Conservation (phyloP, 176 grass and related monocot genomes). For the Cenchrus fungigraminus region DNA sequence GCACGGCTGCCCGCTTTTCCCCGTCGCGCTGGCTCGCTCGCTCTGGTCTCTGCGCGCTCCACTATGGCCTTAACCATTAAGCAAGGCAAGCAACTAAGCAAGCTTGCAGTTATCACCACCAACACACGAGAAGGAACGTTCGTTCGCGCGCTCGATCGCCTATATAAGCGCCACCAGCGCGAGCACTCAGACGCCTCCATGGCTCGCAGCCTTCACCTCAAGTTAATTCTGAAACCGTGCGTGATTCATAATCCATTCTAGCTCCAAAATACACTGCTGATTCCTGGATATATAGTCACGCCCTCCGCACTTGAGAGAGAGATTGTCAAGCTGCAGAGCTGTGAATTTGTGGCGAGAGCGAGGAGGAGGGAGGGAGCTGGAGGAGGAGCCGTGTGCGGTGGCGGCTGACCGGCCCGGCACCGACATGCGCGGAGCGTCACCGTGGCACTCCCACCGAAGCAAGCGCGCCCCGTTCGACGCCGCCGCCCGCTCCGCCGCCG, state of each 20-base stretch:
- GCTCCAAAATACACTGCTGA: not conserved
- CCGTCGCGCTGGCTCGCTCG: not conserved
- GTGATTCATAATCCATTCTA: not conserved
- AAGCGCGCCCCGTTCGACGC: conserved; percentile 37
- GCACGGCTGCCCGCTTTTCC: conserved; percentile 27
- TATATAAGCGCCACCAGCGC: conserved; percentile 37
- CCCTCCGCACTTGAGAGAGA: too few relatives aligned
- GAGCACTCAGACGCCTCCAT: conserved; percentile 52
- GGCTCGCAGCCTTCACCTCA: not conserved
- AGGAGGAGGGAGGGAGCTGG: not conserved
- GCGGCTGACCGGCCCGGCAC: conserved; percentile 35
- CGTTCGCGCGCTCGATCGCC: not conserved
- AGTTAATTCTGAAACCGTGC: not conserved
- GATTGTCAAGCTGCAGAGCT: not conserved
- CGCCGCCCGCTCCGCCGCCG: not conserved
- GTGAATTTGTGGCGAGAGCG: not conserved
- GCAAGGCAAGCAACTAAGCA: not conserved
- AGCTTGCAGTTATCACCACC: not conserved
- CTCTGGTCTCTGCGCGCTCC: conserved; percentile 21
- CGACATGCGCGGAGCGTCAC: conserved; percentile 76
- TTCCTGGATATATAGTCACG: not conserved
- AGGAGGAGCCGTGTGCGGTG: not conserved
- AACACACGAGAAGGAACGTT: not conserved
- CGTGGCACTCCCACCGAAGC: conserved; percentile 43
- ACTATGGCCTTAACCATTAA: conserved; percentile 50